Conservation (phyloP, 2,329 filamentous ascomycete species). For the Sordariomycetes sp. region DNA sequence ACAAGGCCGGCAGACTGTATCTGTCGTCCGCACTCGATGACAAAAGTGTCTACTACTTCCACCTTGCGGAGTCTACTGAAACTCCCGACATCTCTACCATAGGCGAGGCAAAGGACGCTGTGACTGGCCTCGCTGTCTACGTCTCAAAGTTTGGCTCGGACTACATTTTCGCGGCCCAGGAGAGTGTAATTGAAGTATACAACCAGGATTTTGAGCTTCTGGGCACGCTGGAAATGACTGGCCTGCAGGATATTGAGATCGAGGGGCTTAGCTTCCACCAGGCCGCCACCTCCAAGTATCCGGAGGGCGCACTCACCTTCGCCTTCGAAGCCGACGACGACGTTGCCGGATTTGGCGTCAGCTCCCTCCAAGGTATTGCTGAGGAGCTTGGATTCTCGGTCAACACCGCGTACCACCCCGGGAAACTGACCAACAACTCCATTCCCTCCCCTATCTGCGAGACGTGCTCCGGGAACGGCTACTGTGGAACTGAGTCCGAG, state of each 20-base stretch:
- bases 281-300: constrained; percentile 17
- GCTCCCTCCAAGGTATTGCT: constrained; percentile 21
- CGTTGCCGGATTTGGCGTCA: constrained; percentile 22
- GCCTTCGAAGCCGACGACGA: constrained; percentile 23
- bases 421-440: constrained; percentile 10
- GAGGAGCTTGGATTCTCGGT: constrained; percentile 15
- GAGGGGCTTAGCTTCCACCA: constrained; percentile 28
- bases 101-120: constrained; percentile 20
- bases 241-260: constrained; percentile 25
- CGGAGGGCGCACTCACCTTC: constrained; percentile 23
- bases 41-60: constrained; percentile 21
- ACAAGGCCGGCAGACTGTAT: constrained; percentile 19
- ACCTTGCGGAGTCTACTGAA: constrained; percentile 21
- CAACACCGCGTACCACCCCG: constrained; percentile 24
- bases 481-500: constrained; percentile 14
- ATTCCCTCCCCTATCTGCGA: constrained; percentile 16
- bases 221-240: constrained; percentile 21
- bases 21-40: constrained; percentile 24
- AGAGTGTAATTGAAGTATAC: constrained; percentile 23
- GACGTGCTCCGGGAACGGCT: constrained; percentile 23
- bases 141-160: constrained; percentile 15
- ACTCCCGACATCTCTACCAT: constrained; percentile 19
- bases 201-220: constrained; percentile 17
- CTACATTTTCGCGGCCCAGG: constrained; percentile 26
- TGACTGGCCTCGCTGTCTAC: constrained; percentile 28